Evolutionary conservation across 345 rosid species (phyloP).

Genomic region (Eucalyptus microcorys): DNA sequence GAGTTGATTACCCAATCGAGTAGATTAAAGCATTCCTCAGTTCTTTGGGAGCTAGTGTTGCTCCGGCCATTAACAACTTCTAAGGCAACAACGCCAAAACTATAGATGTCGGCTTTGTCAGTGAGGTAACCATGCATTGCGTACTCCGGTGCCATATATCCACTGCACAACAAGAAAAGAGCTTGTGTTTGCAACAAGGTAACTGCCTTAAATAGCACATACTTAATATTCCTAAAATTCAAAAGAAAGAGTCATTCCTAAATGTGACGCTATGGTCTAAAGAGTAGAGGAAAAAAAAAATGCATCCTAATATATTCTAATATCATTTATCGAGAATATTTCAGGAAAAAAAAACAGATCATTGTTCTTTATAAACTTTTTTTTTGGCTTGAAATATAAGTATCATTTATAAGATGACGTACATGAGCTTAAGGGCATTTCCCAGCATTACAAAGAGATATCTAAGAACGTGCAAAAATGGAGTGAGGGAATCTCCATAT

Average conservation of each 20-base stretch:
- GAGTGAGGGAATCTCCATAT: too few relatives aligned
- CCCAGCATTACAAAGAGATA: too few relatives aligned
- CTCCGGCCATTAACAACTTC: constrained; percentile 15
- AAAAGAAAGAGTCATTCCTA: background rate
- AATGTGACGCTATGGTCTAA: background rate
- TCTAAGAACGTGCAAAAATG: too few relatives aligned
- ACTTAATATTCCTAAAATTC: background rate
- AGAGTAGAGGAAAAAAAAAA: background rate
- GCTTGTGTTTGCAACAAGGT: background rate
- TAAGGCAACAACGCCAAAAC: constrained; percentile 22
- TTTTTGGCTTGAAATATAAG: too few relatives aligned
- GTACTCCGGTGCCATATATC: constrained; percentile 32
- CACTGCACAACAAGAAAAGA: background rate
- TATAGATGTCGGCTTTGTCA: constrained; percentile 20
- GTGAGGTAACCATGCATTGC: constrained; percentile 22
- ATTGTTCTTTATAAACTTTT: background rate
- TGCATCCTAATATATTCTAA: background rate
- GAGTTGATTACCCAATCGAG: constrained; percentile 16
- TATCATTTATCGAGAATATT: too few relatives aligned
- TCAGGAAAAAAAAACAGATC: background rate
- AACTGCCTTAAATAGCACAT: background rate
- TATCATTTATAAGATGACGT: too few relatives aligned
- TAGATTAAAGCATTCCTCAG: background rate
- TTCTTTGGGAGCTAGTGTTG: background rate
- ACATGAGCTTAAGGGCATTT: background rate